phyloP scores from a whole-genome alignment of 164 flowering plant species.

The Echeveria elegans region DNA sequence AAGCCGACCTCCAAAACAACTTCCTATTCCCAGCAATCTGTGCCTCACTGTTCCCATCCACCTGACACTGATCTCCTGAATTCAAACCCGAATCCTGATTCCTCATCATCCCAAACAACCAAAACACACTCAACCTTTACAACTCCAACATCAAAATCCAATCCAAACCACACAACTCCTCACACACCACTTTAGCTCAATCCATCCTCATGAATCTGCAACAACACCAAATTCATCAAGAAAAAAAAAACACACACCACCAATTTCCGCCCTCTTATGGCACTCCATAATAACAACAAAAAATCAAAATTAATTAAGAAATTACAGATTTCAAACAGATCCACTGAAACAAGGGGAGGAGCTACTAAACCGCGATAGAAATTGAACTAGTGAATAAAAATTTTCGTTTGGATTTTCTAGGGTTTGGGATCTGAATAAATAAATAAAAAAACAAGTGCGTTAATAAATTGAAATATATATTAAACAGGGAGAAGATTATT shows the following conservation, averaged over 20 bases:
- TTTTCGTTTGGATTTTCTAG: background rate
- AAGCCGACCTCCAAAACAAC: slow-evolving; percentile 67
- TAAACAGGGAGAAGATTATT: background rate
- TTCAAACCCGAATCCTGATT: slow-evolving; percentile 7
- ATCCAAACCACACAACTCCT: background rate
- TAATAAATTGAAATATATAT: background rate
- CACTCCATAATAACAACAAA: too few relatives aligned
- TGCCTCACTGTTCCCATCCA: too few relatives aligned
- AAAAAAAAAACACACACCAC: too few relatives aligned
- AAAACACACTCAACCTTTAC: background rate
- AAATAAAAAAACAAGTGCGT: background rate
- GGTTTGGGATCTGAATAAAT: slow-evolving; percentile 1
- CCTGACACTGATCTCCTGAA: slow-evolving; percentile 29
- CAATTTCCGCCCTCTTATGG: too few relatives aligned
- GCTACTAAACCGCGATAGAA: background rate
- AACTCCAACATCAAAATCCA: slow-evolving; percentile 3
- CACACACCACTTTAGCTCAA: background rate
- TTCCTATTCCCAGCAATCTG: slow-evolving; percentile 30
- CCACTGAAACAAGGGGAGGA: background rate
- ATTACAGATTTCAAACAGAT: background rate
- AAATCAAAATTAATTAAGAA: too few relatives aligned
- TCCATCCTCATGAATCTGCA: background rate
- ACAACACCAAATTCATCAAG: too few relatives aligned
- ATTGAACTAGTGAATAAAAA: too few relatives aligned
- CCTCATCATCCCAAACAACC: background rate